Percentiles rank a stretch among this genome's conserved stretches.
Evolutionary conservation across 116 monocot species (phyloP).

Genomic region (Dioscorea cayenensis): DNA sequence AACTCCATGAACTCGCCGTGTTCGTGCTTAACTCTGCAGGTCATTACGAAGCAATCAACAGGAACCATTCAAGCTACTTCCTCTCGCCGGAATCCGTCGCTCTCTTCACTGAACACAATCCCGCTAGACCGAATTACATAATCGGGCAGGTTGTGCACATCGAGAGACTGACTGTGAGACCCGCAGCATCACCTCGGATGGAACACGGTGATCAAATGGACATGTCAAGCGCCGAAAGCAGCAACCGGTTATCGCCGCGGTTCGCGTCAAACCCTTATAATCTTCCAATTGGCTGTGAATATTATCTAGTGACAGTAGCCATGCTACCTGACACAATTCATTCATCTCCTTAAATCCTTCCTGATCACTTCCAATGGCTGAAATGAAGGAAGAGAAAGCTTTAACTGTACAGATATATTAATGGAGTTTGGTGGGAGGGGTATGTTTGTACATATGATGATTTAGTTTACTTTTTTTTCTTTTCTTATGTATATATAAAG

Average conservation of each 20-base stretch:
- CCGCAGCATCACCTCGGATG: not conserved
- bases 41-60: constrained; percentile 76
- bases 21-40: constrained; percentile 74
- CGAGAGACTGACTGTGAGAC: constrained; percentile 41
- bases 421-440: constrained; percentile 15
- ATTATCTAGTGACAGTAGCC: constrained; percentile 93
- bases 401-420: constrained; percentile 46
- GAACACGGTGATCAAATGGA: constrained; percentile 22
- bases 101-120: constrained; percentile 68
- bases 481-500: constrained; percentile 9
- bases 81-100: constrained; percentile 93
- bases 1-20: constrained; percentile 86
- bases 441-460: constrained; percentile 26
- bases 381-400: constrained; percentile 73
- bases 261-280: constrained; percentile 40
- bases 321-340: constrained; percentile 83
- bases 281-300: constrained; percentile 82
- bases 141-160: constrained; percentile 96
- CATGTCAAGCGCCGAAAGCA: constrained; percentile 11
- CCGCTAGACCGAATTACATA: constrained; percentile 49
- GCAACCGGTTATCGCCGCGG: constrained; percentile 6
- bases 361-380: constrained; percentile 66
- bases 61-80: constrained; percentile 69
- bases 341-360: constrained; percentile 41
- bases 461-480: not conserved